Conservation (phyloP, 768 basidiomycete species). For the Leccinum rimulosum region DNA sequence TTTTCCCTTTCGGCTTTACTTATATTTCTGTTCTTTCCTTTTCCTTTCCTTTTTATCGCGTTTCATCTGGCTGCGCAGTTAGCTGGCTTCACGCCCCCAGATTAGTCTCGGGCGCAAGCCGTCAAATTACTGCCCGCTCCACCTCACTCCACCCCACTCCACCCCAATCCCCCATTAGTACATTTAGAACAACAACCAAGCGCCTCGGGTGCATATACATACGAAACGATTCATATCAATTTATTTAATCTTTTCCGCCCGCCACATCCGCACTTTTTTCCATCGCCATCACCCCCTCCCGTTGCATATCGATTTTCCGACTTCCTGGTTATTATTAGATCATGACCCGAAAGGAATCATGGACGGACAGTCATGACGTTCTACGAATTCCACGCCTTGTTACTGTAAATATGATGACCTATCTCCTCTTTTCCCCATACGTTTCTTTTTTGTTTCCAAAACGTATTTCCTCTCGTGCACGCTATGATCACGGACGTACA, state of each 20-base stretch:
- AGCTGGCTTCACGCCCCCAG: background rate
- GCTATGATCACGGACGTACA: background rate
- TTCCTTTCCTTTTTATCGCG: background rate
- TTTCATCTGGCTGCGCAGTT: background rate
- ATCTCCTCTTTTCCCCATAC: background rate
- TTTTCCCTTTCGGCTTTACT: background rate
- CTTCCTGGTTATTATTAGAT: background rate
- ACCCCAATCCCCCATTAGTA: background rate
- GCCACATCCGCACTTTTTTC: background rate
- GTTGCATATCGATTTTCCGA: background rate
- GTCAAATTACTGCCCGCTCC: background rate
- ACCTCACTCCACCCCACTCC: background rate
- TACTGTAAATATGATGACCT: background rate
- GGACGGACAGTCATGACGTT: background rate
- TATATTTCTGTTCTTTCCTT: background rate
- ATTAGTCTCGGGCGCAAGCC: background rate
- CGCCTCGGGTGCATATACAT: background rate
- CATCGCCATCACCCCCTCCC: background rate
- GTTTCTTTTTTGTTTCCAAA: background rate
- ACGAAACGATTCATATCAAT: background rate
- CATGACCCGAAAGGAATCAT: background rate
- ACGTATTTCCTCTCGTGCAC: background rate
- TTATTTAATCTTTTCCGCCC: background rate
- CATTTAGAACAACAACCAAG: background rate
- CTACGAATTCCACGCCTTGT: background rate